These are phyloP conservation scores for Dendrobium catenatum DNA, from an alignment of 106 monocot species.

Conservation along the genomic window DNA sequence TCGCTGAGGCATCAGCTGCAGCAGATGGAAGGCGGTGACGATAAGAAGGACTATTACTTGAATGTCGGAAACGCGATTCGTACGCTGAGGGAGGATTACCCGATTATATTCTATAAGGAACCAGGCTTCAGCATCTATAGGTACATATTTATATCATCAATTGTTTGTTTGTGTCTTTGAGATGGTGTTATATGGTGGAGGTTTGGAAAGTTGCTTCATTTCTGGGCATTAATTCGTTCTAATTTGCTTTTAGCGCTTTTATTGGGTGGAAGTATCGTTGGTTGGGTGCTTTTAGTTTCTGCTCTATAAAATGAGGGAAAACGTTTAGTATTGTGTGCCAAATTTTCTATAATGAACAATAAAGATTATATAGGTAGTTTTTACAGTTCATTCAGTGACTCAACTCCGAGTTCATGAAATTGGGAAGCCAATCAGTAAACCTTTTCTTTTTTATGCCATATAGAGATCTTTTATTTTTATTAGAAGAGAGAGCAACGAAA, in stretches of 20 bases:
- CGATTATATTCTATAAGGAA: conserved; percentile 48
- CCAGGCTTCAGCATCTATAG: conserved; percentile 73
- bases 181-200: neutral
- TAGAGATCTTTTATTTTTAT: neutral
- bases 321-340: too few species aligned
- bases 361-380: neutral
- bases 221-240: neutral
- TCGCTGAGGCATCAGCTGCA: conserved; percentile 12
- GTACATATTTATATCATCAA: conserved; percentile 15
- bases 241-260: too few species aligned
- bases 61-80: conserved; percentile 84
- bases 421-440: neutral
- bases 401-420: neutral
- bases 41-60: conserved; percentile 63
- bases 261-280: too few species aligned
- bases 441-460: neutral
- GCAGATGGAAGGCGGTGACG: conserved; percentile 30
- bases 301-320: too few species aligned
- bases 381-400: neutral
- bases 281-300: too few species aligned
- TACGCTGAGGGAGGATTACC: conserved; percentile 65
- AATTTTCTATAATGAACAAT: too few species aligned
- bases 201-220: neutral
- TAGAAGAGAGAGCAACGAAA: neutral
- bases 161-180: neutral